A percentile compares a stretch with the other conserved stretches of the same genome.
Evolutionary conservation across 139 green algal species (phyloP).

Genomic region (Coelastrella sp.): DNA sequence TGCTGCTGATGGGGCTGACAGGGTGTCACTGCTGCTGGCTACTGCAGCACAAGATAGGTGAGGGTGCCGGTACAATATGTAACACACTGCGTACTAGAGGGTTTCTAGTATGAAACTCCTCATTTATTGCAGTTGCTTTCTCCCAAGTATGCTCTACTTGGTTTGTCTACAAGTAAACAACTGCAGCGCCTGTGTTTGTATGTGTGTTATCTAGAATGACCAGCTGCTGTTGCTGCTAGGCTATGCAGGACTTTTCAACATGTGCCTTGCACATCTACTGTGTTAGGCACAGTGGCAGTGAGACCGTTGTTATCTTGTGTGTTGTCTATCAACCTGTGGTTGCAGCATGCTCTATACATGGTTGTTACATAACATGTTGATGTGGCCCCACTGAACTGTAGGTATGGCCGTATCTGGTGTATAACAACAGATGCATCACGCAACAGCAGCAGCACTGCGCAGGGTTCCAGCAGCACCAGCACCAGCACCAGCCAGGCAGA

Average conservation of each 20-base stretch:
- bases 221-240: not conserved
- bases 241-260: not conserved
- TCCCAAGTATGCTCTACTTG: not conserved
- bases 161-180: no score
- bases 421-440: conserved; percentile 49
- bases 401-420: conserved; percentile 69
- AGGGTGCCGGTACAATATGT: not conserved
- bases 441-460: not conserved
- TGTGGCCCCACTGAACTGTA: not conserved
- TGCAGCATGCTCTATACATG: no score
- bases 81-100: no score
- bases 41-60: conserved; percentile 92
- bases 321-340: no score
- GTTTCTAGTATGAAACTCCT: not conserved
- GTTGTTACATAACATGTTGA: no score
- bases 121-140: not conserved
- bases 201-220: no score
- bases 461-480: conserved; percentile 33
- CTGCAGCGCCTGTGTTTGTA: no score
- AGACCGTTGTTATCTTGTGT: no score
- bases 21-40: conserved; percentile 84
- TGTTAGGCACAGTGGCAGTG: no score
- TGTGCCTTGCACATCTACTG: no score
- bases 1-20: not conserved
- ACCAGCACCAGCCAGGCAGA: conserved; percentile 7